Conservation (phyloP, 805 yeast species). For the Maudiozyma barnettii region DNA sequence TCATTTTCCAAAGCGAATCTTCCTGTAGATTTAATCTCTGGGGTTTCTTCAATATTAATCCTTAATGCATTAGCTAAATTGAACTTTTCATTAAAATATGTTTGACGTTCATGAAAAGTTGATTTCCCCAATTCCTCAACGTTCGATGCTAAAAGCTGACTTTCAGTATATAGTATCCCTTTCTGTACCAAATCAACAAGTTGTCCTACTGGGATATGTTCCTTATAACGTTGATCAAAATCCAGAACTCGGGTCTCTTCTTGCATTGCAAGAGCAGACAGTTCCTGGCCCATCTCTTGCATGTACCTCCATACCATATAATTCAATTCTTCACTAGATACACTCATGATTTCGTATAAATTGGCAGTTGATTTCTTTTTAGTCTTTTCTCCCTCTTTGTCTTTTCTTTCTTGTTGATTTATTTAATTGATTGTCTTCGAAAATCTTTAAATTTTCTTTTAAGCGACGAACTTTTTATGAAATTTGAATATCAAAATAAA, state of each 20-base stretch:
- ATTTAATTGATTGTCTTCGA: too few species aligned
- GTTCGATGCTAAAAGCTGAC: conserved; percentile 45
- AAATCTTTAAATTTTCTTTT: too few species aligned
- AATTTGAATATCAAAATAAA: too few species aligned
- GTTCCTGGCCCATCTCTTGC: conserved; percentile 71
- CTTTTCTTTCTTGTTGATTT: background rate
- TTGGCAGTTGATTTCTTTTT: background rate
- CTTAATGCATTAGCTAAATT: conserved; percentile 48
- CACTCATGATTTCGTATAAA: conserved; percentile 52
- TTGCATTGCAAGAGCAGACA: conserved; percentile 72
- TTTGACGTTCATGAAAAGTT: conserved; percentile 12
- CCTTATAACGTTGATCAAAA: conserved; percentile 42
- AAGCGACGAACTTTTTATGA: too few species aligned
- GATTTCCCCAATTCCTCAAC: conserved; percentile 15
- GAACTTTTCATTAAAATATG: conserved; percentile 28
- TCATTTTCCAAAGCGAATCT: conserved; percentile 23
- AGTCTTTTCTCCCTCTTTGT: background rate
- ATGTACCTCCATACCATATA: conserved; percentile 88
- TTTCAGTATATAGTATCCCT: conserved; percentile 71
- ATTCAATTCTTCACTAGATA: conserved; percentile 76
- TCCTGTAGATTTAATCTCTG: conserved; percentile 23
- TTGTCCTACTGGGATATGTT: conserved; percentile 63
- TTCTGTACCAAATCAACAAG: conserved; percentile 75
- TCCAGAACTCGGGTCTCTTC: conserved; percentile 58
- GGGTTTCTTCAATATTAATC: conserved; percentile 30